phyloP scores from a whole-genome alignment of 1,284 basidiomycete species.

The Austroboletus niveus region DNA sequence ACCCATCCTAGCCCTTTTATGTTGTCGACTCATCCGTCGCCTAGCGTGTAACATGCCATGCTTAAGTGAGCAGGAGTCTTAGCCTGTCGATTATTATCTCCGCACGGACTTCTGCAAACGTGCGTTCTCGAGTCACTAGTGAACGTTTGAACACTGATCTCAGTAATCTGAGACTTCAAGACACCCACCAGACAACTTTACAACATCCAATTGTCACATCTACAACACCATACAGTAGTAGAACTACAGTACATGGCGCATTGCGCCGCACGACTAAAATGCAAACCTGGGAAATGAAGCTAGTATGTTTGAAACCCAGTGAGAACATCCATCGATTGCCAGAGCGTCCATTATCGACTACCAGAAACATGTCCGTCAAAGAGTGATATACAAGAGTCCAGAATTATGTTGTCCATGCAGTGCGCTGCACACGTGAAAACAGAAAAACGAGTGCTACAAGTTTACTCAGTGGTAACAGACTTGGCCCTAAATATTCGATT shows the following conservation, averaged over 20 bases:
- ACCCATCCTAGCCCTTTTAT: too few relatives aligned
- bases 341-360: slow-evolving; percentile 31
- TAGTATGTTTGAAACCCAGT: slow-evolving; percentile 1
- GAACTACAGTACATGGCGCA: neutral
- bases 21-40: too few relatives aligned
- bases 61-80: too few relatives aligned
- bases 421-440: too few relatives aligned
- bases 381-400: slow-evolving; percentile 8
- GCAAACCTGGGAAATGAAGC: neutral
- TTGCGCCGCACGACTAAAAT: neutral
- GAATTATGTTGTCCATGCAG: slow-evolving; percentile 1
- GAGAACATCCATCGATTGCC: slow-evolving; percentile 20
- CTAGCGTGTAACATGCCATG: too few relatives aligned
- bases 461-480: slow-evolving; percentile 81
- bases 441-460: neutral
- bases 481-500: slow-evolving; percentile 57
- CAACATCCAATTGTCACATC: neutral
- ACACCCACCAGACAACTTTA: too few relatives aligned
- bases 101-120: too few relatives aligned
- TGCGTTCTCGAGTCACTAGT: too few relatives aligned
- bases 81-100: too few relatives aligned
- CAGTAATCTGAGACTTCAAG: too few relatives aligned
- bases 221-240: neutral
- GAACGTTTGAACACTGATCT: too few relatives aligned
- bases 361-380: slow-evolving; percentile 23